Evolutionary conservation across 1,284 basidiomycete genomes (phyloP).

Genomic region (Rhizoctonia solani): DNA sequence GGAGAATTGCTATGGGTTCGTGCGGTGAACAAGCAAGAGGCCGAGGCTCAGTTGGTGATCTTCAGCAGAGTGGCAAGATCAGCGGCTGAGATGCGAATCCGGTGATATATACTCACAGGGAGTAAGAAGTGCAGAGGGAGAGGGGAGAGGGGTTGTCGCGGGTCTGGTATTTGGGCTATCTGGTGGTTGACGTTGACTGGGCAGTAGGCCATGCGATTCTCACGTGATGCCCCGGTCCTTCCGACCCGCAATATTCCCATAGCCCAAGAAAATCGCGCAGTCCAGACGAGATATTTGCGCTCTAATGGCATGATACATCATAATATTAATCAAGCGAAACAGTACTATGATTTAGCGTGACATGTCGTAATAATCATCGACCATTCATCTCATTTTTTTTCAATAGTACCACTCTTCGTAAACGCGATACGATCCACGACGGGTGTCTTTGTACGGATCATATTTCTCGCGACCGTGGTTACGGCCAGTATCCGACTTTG

Average conservation of each 20-base stretch:
- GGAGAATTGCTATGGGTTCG: slow-evolving; percentile 11
- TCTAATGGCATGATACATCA: slow-evolving; percentile 7
- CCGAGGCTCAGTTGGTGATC: slow-evolving; percentile 35
- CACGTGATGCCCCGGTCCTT: slow-evolving; percentile 27
- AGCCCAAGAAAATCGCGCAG: slow-evolving; percentile 5
- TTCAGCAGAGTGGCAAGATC: slow-evolving; percentile 33
- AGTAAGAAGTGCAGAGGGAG: slow-evolving; percentile 5
- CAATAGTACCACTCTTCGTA: slow-evolving; percentile 32
- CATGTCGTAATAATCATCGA: background rate
- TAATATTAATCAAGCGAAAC: slow-evolving; percentile 28
- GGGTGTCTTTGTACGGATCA: background rate
- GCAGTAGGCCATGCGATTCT: slow-evolving; percentile 15
- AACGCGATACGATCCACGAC: slow-evolving; percentile 28
- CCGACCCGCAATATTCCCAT: slow-evolving; percentile 22
- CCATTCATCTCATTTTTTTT: background rate
- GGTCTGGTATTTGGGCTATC: slow-evolving; percentile 27
- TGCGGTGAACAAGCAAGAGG: slow-evolving; percentile 33
- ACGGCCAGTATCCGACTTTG: background rate
- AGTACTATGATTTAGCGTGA: background rate
- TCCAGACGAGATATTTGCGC: background rate
- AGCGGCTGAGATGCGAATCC: slow-evolving; percentile 22
- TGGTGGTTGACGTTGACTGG: background rate
- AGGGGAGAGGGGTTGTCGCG: slow-evolving; percentile 1
- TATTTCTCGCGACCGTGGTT: slow-evolving; percentile 8
- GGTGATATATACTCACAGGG: slow-evolving; percentile 13